phyloP scores from a whole-genome alignment of 208 protist genomes.

The Crithidia bombi region DNA sequence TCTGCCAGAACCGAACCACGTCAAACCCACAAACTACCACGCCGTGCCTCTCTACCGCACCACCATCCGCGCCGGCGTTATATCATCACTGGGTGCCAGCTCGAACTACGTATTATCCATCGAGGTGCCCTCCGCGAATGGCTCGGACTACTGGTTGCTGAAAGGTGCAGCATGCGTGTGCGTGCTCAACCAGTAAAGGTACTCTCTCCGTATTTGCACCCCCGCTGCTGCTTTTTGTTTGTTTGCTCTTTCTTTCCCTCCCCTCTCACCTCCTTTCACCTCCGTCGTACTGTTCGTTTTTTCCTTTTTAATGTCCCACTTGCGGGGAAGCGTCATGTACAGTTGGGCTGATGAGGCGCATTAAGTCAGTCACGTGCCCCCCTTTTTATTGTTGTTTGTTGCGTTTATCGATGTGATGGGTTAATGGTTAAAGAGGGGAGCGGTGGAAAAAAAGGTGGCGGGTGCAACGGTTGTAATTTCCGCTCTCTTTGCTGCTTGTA shows the following conservation, averaged over 20 bases:
- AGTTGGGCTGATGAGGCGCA: too few species aligned
- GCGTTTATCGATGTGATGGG: too few species aligned
- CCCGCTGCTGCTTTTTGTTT: not conserved
- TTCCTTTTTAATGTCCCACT: too few species aligned
- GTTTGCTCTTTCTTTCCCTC: not conserved
- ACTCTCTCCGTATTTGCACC: too few species aligned
- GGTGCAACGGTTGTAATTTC: not conserved
- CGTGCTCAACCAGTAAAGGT: conserved; percentile 63
- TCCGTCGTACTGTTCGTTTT: too few species aligned
- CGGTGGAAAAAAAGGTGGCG: too few species aligned
- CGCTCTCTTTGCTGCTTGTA: not conserved
- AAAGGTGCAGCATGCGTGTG: conserved; percentile 92
- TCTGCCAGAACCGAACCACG: conserved; percentile 92
- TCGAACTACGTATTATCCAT: conserved; percentile 95
- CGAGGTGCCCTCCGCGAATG: conserved; percentile 84
- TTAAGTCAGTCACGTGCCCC: too few species aligned
- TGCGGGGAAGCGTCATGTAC: too few species aligned
- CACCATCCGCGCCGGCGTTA: conserved; percentile 91
- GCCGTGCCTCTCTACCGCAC: conserved; percentile 96
- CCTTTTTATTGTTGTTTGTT: too few species aligned
- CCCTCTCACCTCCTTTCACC: too few species aligned
- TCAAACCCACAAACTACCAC: conserved; percentile 66
- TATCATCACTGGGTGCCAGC: conserved; percentile 96
- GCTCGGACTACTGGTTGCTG: conserved; percentile 91
- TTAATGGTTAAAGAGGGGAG: too few species aligned